Percentiles rank a stretch among this genome's conserved stretches.
Conservation (phyloP, 73 alveolate species). For the Paramecium bursaria region DNA sequence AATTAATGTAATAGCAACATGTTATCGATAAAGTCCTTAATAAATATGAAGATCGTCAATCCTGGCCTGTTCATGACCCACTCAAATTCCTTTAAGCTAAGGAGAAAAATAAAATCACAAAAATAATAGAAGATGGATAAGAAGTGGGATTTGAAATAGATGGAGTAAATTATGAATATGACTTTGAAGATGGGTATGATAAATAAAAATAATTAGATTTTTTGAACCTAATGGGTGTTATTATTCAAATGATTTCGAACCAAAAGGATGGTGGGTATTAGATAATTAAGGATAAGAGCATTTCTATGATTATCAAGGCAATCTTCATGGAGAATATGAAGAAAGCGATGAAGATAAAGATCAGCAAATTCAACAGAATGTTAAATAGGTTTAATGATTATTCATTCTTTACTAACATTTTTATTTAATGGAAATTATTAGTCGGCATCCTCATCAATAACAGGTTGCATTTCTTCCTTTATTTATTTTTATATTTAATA, state of each 20-base stretch:
- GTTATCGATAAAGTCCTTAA: too few species aligned
- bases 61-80: conserved; percentile 22
- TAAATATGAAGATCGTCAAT: too few species aligned
- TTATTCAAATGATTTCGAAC: conserved; percentile 48
- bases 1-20: too few species aligned
- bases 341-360: background rate
- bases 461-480: conserved; percentile 45
- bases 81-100: conserved; percentile 7
- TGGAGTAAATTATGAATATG: conserved; percentile 22
- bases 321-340: background rate
- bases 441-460: conserved; percentile 3
- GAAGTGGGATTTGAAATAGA: conserved; percentile 31
- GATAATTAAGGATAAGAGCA: background rate
- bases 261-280: conserved; percentile 63
- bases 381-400: too few species aligned
- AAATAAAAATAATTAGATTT: conserved; percentile 7
- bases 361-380: too few species aligned
- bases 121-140: conserved; percentile 30
- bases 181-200: conserved; percentile 54
- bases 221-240: conserved; percentile 62
- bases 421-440: conserved; percentile 33
- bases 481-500: background rate
- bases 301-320: background rate
- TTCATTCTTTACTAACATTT: background rate
- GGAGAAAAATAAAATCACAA: background rate